Evolutionary conservation across 169 alveolate species (phyloP).

Genomic region (Condylostoma magnum): DNA sequence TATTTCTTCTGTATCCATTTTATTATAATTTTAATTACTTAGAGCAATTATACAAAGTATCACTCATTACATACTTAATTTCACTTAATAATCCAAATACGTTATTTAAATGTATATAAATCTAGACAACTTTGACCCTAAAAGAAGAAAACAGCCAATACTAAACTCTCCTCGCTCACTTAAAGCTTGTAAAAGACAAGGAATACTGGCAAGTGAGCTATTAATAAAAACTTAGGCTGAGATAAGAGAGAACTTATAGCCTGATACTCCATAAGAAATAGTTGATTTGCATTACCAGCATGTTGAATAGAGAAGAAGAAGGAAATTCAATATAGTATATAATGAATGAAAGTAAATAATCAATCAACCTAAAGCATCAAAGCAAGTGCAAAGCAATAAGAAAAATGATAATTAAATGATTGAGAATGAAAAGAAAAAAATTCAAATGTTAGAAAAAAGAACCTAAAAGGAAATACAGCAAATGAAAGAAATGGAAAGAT

Average conservation of each 20-base stretch:
- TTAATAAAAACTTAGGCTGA: slow-evolving; percentile 23
- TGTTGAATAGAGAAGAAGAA: slow-evolving; percentile 37
- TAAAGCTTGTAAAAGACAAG: slow-evolving; percentile 62
- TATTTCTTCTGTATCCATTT: too few species aligned
- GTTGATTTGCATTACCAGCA: slow-evolving; percentile 26
- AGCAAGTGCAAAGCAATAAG: background rate
- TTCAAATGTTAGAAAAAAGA: slow-evolving; percentile 36
- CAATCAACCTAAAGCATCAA: slow-evolving; percentile 19
- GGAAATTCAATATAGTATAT: slow-evolving; percentile 15
- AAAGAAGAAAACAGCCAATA: slow-evolving; percentile 21
- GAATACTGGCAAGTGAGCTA: slow-evolving; percentile 49
- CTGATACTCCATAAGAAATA: slow-evolving; percentile 4
- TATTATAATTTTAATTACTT: too few species aligned
- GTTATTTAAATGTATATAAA: slow-evolving; percentile 19
- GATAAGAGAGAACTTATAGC: slow-evolving; percentile 27
- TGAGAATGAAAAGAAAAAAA: slow-evolving; percentile 43
- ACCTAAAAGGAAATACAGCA: slow-evolving; percentile 43
- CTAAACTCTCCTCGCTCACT: slow-evolving; percentile 51
- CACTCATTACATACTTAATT: too few species aligned
- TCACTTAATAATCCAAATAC: background rate
- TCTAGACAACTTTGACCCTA: slow-evolving; percentile 36
- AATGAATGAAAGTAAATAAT: slow-evolving; percentile 38
- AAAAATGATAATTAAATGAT: slow-evolving; percentile 27
- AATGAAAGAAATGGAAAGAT: slow-evolving; percentile 41
- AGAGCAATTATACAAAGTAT: too few species aligned